Evolutionary conservation across 225 moss, liverwort and hornwort species (phyloP), one percentile per base, ranked within the genome.

Genomic region (Lunularia cruciata): DNA sequence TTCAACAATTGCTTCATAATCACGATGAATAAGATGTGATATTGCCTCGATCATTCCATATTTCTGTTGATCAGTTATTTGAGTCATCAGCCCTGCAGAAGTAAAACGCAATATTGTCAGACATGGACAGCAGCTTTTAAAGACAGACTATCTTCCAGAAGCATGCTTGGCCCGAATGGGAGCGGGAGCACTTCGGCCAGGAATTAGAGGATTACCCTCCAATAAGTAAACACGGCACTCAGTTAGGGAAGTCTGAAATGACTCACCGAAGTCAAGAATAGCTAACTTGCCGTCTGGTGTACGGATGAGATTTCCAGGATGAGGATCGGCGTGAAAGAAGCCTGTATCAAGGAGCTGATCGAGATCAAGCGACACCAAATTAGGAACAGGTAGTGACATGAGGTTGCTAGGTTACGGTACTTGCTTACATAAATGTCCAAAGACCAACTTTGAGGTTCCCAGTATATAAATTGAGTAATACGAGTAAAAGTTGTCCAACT

Each of bases 21-120:
- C 98, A 52, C 98, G 85, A 63, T 98, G 98, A 57, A 98, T 98
- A 56, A 98, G 83, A 74, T 98, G 98, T 0, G 98, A 83, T 64
- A 93, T 98, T 6, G 98, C 98, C 79, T 98, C 98, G 15, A 98
- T 93, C 98, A 98, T 98, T 71, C 98, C 98, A 63, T 98, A 98
- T 67, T 98, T 98, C 75, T 98, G 98, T n/a, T 86, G 83, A 43
- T 93, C 89, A 13, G 98, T 98, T 65, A 98, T 98, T 72, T 98
- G 91, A 54, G 98, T 98, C 93, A 93, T 89, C 63, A 98, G 83
- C 43, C 96, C 96, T 96, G 85, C 25, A 34, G 22, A 25, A 53
- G 13, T 57, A 30, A 59, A 22, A 14, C 0, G 11, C 13, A 49
- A 49, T 30, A 6, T 54, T 18, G 19, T 54, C 8, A 54, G n/a